Percentiles rank a stretch among this genome's conserved stretches.
Evolutionary conservation across 169 alveolate species (phyloP).

Genomic region (Plasmodium billcollinsi): DNA sequence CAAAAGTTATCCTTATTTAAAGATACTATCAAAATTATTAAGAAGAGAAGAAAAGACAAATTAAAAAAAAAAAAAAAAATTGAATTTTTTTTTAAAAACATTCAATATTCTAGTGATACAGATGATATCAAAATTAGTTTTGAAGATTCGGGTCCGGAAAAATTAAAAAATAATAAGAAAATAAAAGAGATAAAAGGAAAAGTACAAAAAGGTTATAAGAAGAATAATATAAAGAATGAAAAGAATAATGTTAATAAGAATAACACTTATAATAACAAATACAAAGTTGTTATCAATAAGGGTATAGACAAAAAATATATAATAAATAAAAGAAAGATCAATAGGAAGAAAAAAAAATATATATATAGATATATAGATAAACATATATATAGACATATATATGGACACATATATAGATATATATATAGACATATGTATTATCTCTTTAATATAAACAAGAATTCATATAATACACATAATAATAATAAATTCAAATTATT

Average conservation of each 20-base stretch:
- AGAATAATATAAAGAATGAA: neutral
- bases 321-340: too few species aligned
- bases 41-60: conserved; percentile 23
- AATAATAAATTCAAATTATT: too few species aligned
- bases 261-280: too few species aligned
- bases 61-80: conserved; percentile 12
- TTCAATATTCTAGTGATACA: conserved; percentile 42
- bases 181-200: neutral
- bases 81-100: conserved; percentile 18
- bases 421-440: too few species aligned
- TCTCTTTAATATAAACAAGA: too few species aligned
- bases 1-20: conserved; percentile 5
- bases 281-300: too few species aligned
- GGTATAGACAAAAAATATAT: too few species aligned
- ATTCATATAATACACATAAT: too few species aligned
- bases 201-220: neutral
- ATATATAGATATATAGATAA: too few species aligned
- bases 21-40: neutral
- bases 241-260: neutral
- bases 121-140: conserved; percentile 46
- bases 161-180: neutral
- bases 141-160: conserved; percentile 13
- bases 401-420: too few species aligned
- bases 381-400: too few species aligned
- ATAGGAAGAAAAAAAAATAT: too few species aligned